Conservation (phyloP, 108 stramenopile species). For the Cyclotella atomus region DNA sequence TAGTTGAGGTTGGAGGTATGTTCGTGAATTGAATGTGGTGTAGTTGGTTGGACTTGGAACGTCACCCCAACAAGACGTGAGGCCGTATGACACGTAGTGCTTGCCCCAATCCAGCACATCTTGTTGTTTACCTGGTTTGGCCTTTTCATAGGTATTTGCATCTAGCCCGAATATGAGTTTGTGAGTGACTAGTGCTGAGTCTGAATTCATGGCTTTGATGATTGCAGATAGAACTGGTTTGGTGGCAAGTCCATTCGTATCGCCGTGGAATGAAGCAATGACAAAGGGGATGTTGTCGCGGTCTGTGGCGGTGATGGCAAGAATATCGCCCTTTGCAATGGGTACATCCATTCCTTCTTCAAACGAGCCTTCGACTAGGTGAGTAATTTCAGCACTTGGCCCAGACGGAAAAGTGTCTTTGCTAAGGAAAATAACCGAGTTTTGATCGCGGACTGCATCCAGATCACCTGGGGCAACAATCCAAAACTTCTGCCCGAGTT, state of each 20-base stretch:
- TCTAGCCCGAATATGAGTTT: slow-evolving; percentile 74
- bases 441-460: slow-evolving; percentile 75
- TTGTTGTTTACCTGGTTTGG: slow-evolving; percentile 62
- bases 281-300: slow-evolving; percentile 51
- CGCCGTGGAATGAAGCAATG: slow-evolving; percentile 71
- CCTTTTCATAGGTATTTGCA: slow-evolving; percentile 71
- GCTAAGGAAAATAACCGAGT: slow-evolving; percentile 66
- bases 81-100: slow-evolving; percentile 50
- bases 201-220: slow-evolving; percentile 46
- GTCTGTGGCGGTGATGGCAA: slow-evolving; percentile 54
- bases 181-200: slow-evolving; percentile 39
- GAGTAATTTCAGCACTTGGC: slow-evolving; percentile 50
- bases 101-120: slow-evolving; percentile 67
- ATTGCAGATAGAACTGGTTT: slow-evolving; percentile 67
- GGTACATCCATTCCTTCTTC: slow-evolving; percentile 57
- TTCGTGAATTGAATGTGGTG: slow-evolving; percentile 77
- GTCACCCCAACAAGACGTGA: slow-evolving; percentile 70
- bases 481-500: slow-evolving; percentile 49
- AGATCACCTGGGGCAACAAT: slow-evolving; percentile 52
- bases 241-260: slow-evolving; percentile 78
- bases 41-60: slow-evolving; percentile 58
- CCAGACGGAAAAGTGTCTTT: slow-evolving; percentile 53
- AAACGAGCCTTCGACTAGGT: slow-evolving; percentile 46
- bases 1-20: slow-evolving; percentile 78
- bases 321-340: slow-evolving; percentile 70